phyloP scores from a whole-genome alignment of 805 yeast species.

The Cyberlindnera nakhonratchasimensis region DNA sequence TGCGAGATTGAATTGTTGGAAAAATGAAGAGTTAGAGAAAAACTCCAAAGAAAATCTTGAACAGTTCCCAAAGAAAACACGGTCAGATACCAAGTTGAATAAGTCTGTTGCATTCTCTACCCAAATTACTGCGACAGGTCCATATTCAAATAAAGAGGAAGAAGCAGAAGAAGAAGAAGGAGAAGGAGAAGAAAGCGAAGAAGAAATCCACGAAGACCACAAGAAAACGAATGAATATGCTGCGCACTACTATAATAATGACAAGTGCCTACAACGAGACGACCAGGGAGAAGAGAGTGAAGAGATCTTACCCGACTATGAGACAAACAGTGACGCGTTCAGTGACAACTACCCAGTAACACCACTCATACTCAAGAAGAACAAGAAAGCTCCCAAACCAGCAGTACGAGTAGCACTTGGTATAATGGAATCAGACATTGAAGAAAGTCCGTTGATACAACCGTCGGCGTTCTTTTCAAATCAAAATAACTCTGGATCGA shows the following conservation, averaged over 20 bases:
- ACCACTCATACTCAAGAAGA: constrained; percentile 22
- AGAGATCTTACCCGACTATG: too few species aligned
- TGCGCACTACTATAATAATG: neutral
- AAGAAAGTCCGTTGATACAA: constrained; percentile 25
- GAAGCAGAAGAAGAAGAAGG: constrained; percentile 12
- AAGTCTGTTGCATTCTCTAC: constrained; percentile 25
- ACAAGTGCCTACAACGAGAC: too few species aligned
- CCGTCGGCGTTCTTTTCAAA: constrained; percentile 30
- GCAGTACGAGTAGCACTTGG: neutral
- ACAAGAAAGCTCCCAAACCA: constrained; percentile 16
- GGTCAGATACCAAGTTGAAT: constrained; percentile 6
- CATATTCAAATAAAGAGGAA: constrained; percentile 3
- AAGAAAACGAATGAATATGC: neutral
- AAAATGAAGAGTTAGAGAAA: constrained; percentile 61
- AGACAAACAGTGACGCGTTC: constrained; percentile 20
- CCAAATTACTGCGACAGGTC: constrained; percentile 16
- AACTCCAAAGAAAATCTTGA: constrained; percentile 16
- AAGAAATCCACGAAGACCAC: constrained; percentile 23
- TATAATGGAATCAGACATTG: constrained; percentile 21
- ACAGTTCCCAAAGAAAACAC: constrained; percentile 1
- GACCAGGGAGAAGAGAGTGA: neutral
- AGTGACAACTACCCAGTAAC: constrained; percentile 25
- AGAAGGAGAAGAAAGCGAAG: constrained; percentile 17
- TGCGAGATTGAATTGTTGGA: constrained; percentile 89
- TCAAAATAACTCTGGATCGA: constrained; percentile 35